phyloP scores from a whole-genome alignment of 2,329 filamentous ascomycete genomes.

The Botrytis fragariae region DNA sequence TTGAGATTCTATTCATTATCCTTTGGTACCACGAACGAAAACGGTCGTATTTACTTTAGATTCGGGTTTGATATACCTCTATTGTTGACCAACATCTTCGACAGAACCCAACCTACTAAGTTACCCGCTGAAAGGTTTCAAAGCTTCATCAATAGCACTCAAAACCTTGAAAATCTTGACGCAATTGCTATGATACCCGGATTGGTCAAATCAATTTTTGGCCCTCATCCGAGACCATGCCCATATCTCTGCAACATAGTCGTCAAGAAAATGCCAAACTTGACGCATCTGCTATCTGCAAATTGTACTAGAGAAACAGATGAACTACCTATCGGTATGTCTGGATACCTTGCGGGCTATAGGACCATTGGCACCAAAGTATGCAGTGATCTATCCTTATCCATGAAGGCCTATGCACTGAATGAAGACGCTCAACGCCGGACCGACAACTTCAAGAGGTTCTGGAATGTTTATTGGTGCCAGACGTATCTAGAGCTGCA shows the following conservation, averaged over 20 bases:
- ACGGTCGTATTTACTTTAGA: neutral
- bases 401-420: constrained; percentile 1
- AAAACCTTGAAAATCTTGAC: neutral
- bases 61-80: constrained; percentile 10
- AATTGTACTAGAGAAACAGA: constrained; percentile 2
- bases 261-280: neutral
- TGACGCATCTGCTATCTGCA: neutral
- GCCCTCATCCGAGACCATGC: neutral
- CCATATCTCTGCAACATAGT: neutral
- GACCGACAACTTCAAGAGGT: neutral
- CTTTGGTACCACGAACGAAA: neutral
- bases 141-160: neutral
- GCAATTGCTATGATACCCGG: constrained; percentile 7
- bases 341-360: neutral
- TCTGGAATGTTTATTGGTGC: neutral
- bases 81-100: neutral
- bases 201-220: neutral
- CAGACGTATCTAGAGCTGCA: neutral
- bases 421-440: neutral
- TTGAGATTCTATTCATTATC: constrained; percentile 1
- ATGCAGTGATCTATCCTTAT: constrained; percentile 1
- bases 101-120: neutral
- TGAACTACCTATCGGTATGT: neutral
- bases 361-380: neutral
- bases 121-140: neutral